phyloP scores from a whole-genome alignment of 768 basidiomycete genomes.

The Leucocoprinus sp. region DNA sequence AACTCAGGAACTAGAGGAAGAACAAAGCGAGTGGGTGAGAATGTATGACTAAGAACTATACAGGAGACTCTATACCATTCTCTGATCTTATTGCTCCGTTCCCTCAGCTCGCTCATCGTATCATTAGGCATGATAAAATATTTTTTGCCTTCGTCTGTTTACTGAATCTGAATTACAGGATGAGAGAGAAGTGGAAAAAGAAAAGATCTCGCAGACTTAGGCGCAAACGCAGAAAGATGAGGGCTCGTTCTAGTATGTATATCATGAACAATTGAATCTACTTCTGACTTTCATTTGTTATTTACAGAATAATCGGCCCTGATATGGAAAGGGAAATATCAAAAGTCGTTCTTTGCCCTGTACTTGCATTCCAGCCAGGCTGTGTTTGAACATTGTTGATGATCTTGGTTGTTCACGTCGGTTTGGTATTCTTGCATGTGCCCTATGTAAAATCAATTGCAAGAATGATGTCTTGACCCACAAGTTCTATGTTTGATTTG shows the following conservation, averaged over 20 bases:
- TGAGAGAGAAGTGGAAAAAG: slow-evolving; percentile 98
- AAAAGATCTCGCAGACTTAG: slow-evolving; percentile 89
- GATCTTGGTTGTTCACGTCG: no score
- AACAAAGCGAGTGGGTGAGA: slow-evolving; percentile 19
- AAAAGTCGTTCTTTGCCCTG: slow-evolving; percentile 5
- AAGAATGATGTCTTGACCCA: no score
- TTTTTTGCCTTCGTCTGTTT: neutral
- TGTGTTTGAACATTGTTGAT: no score
- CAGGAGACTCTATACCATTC: slow-evolving; percentile 22
- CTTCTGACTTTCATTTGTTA: neutral
- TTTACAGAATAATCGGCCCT: slow-evolving; percentile 30
- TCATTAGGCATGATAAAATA: slow-evolving; percentile 22
- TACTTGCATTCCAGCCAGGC: no score
- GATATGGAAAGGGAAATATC: slow-evolving; percentile 4
- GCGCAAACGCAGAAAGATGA: slow-evolving; percentile 94
- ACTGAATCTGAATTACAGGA: slow-evolving; percentile 29
- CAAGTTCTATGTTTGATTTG: no score
- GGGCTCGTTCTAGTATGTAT: slow-evolving; percentile 84
- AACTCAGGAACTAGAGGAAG: neutral
- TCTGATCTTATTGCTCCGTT: slow-evolving; percentile 7
- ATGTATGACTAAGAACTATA: slow-evolving; percentile 36
- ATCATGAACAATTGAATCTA: neutral
- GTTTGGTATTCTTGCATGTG: no score
- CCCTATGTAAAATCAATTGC: no score
- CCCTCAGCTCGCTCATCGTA: slow-evolving; percentile 23